Conservation (phyloP, 768 basidiomycete species). For the Boletus vinaceobasis region DNA sequence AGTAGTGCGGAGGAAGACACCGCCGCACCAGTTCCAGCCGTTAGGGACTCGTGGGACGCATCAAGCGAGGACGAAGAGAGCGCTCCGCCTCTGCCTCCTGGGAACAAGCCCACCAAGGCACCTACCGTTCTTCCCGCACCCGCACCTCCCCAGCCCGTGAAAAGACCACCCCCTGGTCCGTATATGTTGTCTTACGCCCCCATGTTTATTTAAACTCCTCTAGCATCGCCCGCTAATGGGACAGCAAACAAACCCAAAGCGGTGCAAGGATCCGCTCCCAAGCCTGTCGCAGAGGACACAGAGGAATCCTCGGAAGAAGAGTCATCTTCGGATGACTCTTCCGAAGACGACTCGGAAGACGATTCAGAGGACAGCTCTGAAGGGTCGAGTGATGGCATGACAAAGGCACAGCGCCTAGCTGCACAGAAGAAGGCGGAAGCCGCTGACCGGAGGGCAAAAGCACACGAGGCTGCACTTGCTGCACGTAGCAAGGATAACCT, state of each 20-base stretch:
- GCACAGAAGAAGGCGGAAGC: slow-evolving; percentile 80
- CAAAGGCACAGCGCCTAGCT: slow-evolving; percentile 60
- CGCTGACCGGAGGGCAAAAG: slow-evolving; percentile 73
- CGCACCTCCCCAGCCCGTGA: not conserved
- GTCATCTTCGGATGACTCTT: slow-evolving; percentile 41
- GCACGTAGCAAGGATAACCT: slow-evolving; percentile 85
- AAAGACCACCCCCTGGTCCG: slow-evolving; percentile 10
- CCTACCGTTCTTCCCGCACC: not conserved
- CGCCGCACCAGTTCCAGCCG: slow-evolving; percentile 30
- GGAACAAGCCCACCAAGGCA: slow-evolving; percentile 14
- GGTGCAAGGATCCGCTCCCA: slow-evolving; percentile 26
- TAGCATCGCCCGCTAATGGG: slow-evolving; percentile 9
- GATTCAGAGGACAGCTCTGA: slow-evolving; percentile 41
- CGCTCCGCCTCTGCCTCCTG: slow-evolving; percentile 13
- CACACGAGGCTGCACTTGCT: slow-evolving; percentile 81
- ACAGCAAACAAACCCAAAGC: slow-evolving; percentile 14
- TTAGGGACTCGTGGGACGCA: slow-evolving; percentile 69
- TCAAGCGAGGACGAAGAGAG: slow-evolving; percentile 53
- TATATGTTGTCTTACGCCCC: not conserved
- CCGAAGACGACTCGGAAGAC: slow-evolving; percentile 48
- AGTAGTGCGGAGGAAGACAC: slow-evolving; percentile 41
- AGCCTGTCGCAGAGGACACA: slow-evolving; percentile 26
- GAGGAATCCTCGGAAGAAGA: slow-evolving; percentile 32
- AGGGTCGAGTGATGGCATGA: slow-evolving; percentile 62
- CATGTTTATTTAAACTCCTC: not conserved